phyloP scores from a whole-genome alignment of 768 basidiomycete genomes.

The Chalciporus pseudorubinellus region DNA sequence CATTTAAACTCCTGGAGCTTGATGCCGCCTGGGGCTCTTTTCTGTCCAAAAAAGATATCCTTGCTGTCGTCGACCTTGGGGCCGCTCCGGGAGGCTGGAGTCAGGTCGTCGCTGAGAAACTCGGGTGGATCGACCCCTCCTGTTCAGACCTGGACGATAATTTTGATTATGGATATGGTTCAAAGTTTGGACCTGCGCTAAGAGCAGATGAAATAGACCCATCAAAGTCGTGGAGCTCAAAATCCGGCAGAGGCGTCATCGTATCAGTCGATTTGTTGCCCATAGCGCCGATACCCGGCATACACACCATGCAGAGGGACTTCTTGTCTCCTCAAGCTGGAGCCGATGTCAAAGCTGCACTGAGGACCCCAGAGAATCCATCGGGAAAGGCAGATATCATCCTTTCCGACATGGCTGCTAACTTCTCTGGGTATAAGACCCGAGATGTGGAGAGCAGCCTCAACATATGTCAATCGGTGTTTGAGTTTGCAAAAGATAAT shows the following conservation, averaged over 20 bases:
- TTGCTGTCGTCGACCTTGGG: slow-evolving; percentile 79
- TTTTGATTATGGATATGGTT: background rate
- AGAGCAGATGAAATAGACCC: background rate
- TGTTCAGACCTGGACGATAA: background rate
- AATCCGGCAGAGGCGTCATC: slow-evolving; percentile 38
- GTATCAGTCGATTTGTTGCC: slow-evolving; percentile 80
- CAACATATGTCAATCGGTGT: slow-evolving; percentile 71
- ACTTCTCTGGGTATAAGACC: slow-evolving; percentile 66
- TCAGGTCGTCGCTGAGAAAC: slow-evolving; percentile 68
- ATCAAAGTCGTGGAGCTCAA: slow-evolving; percentile 26
- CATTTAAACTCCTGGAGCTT: slow-evolving; percentile 89
- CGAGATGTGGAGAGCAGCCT: slow-evolving; percentile 69
- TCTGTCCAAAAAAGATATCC: slow-evolving; percentile 49
- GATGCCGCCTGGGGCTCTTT: slow-evolving; percentile 55
- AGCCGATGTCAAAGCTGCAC: slow-evolving; percentile 39
- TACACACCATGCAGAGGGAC: slow-evolving; percentile 71
- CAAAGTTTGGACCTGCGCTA: background rate
- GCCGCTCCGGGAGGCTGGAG: slow-evolving; percentile 95
- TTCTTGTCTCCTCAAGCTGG: slow-evolving; percentile 63
- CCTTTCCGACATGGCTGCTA: slow-evolving; percentile 89
- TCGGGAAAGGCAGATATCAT: slow-evolving; percentile 68
- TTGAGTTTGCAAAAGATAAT: slow-evolving; percentile 59
- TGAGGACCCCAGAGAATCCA: slow-evolving; percentile 30
- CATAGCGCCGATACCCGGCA: slow-evolving; percentile 70
- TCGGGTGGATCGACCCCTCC: slow-evolving; percentile 46